Evolutionary conservation across 768 basidiomycete genomes (phyloP).

Genomic region (Leccinum uliginosum): DNA sequence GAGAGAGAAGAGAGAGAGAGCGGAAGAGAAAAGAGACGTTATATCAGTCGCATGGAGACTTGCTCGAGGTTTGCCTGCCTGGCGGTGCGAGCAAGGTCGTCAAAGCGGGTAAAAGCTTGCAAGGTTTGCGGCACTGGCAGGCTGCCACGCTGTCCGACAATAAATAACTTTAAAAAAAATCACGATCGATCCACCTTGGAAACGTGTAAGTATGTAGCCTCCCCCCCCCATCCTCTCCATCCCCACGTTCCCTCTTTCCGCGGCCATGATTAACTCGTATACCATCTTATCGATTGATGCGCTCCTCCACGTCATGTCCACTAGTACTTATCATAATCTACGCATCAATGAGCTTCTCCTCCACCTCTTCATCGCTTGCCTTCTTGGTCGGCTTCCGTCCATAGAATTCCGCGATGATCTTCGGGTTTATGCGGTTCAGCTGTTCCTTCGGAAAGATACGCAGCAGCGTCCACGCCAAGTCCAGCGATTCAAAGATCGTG

Average conservation of each 20-base stretch:
- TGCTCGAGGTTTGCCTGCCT: slow-evolving; percentile 8
- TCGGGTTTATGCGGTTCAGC: slow-evolving; percentile 95
- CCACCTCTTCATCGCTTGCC: slow-evolving; percentile 41
- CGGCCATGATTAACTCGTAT: slow-evolving; percentile 12
- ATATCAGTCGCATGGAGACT: not conserved
- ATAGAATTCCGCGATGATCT: slow-evolving; percentile 93
- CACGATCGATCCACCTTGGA: slow-evolving; percentile 11
- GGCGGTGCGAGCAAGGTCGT: slow-evolving; percentile 20
- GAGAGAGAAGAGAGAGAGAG: slow-evolving; percentile 15
- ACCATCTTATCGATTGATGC: slow-evolving; percentile 22
- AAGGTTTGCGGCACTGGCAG: slow-evolving; percentile 20
- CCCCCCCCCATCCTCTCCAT: not conserved
- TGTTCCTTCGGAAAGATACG: slow-evolving; percentile 99
- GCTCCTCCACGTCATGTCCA: not conserved
- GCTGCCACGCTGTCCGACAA: slow-evolving; percentile 31
- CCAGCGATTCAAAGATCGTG: slow-evolving; percentile 94
- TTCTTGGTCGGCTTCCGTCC: slow-evolving; percentile 75
- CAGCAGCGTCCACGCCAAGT: slow-evolving; percentile 93
- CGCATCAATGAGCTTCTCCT: slow-evolving; percentile 58
- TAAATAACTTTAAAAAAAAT: slow-evolving; percentile 8
- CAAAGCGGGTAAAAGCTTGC: slow-evolving; percentile 19
- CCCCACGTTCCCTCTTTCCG: slow-evolving; percentile 15
- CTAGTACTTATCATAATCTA: slow-evolving; percentile 29
- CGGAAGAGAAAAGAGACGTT: not conserved
- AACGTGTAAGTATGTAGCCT: slow-evolving; percentile 21